Conservation (phyloP, 1,284 basidiomycete genomes). For the Sanghuangporus sanghuang region DNA sequence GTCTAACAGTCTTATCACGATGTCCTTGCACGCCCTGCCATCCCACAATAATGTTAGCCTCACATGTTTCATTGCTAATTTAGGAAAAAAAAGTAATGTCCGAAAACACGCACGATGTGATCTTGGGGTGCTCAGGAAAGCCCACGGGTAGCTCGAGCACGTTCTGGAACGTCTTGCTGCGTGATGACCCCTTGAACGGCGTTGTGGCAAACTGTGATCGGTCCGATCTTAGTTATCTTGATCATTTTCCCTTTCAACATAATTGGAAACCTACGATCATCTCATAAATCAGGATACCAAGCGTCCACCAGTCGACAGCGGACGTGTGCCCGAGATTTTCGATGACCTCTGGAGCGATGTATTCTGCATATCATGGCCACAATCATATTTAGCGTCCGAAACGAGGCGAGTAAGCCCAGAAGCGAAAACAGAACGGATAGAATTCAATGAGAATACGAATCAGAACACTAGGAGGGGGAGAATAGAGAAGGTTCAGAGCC, state of each 20-base stretch:
- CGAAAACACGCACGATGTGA: constrained; percentile 67
- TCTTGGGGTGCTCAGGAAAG: constrained; percentile 84
- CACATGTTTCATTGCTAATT: neutral
- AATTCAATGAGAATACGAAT: neutral
- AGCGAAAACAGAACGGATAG: neutral
- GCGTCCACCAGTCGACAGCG: constrained; percentile 99
- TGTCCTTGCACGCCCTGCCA: constrained; percentile 77
- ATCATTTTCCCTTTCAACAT: neutral
- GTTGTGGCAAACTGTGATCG: constrained; percentile 84
- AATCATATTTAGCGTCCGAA: neutral
- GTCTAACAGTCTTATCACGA: constrained; percentile 84
- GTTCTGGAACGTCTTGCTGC: constrained; percentile 95
- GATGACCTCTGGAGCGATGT: constrained; percentile 99
- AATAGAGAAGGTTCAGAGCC: neutral
- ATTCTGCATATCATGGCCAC: constrained; percentile 51
- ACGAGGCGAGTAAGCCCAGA: neutral
- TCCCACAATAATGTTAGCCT: neutral
- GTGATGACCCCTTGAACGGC: constrained; percentile 95
- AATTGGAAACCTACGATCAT: constrained; percentile 83
- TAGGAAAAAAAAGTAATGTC: neutral
- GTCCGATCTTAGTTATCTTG: neutral
- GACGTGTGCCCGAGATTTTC: constrained; percentile 96
- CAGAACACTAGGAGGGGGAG: neutral
- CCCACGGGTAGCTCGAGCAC: constrained; percentile 84
- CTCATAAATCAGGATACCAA: constrained; percentile 98